These are phyloP conservation scores for Fennellomyces sp. DNA, from an alignment of 371 early-diverging fungal genomes.

Conservation along the genomic window DNA sequence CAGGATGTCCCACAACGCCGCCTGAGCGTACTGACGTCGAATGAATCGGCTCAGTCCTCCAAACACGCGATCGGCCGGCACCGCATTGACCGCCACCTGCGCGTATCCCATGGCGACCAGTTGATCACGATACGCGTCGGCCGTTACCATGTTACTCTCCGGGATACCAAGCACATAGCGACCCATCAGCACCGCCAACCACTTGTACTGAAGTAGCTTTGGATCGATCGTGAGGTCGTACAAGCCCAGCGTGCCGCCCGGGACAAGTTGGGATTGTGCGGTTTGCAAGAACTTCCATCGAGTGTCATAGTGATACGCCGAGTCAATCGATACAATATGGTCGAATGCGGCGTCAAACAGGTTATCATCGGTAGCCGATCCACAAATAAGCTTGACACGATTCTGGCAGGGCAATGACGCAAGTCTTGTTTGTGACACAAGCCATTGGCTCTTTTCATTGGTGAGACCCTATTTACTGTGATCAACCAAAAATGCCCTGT, in stretches of 20 bases:
- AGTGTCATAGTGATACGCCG: conserved; percentile 61
- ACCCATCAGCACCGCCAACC: conserved; percentile 14
- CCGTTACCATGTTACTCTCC: conserved; percentile 26
- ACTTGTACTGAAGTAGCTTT: background rate
- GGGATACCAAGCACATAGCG: conserved; percentile 24
- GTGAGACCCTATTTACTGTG: conserved; percentile 42
- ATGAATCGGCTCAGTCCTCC: conserved; percentile 14
- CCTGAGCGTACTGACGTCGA: conserved; percentile 7
- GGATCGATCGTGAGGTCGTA: conserved; percentile 39
- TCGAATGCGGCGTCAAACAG: conserved; percentile 27
- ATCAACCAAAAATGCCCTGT: background rate
- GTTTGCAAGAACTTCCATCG: conserved; percentile 49
- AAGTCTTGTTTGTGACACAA: conserved; percentile 22
- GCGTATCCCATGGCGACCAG: conserved; percentile 10
- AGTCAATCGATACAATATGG: conserved; percentile 55
- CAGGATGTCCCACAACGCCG: conserved; percentile 18
- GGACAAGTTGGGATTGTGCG: conserved; percentile 25
- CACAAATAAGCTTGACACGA: conserved; percentile 22
- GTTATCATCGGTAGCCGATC: conserved; percentile 35
- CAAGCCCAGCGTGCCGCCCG: conserved; percentile 44
- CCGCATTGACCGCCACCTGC: conserved; percentile 6
- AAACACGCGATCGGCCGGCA: conserved; percentile 14
- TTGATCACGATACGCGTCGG: conserved; percentile 8
- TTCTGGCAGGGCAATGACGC: conserved; percentile 1
- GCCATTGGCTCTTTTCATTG: conserved; percentile 42